Evolutionary conservation across 768 basidiomycete genomes (phyloP), one percentile per base, ranked within the genome.

Genomic region (Rhizopogon vulgaris): DNA sequence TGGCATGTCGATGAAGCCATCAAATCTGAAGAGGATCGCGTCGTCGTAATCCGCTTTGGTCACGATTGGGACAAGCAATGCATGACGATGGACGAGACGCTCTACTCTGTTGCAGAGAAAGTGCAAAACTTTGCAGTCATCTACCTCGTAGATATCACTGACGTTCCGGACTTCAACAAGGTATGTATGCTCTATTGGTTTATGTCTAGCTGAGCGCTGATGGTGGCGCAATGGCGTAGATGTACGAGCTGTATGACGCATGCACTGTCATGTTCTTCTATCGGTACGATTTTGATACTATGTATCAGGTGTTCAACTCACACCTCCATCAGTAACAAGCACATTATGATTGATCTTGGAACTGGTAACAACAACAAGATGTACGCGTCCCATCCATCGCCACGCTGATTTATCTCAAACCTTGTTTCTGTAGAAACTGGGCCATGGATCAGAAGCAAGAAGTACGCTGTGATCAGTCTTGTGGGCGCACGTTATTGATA

Each of bases 1-100:
- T 97, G 95, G 95, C 96, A 99, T 65, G 96, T 99, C 55, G 96
- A 99, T 64, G 94, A 97, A 66, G 93, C 96, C 7, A 98, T 99
- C 69, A 91, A 96, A 59, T 94, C 92, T 0, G 96, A 99, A 69
- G 96, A 99, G 67, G 93, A 96, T 62, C 80, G 96, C 39, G 81
- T 96, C 32, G 95, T 97, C 24, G 89, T 93, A 49, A 85, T 97
- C 42, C 85, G 94, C 3, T 98, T 97, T 64, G 95, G 94, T 0
- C 90, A 93, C 64, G 94, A 94, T 68, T 87, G 85, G 84, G 91
- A 98, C 67, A 71, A 78, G 0, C 86, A 96, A 58, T 98, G 95
- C 73, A 97, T 98, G 96, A 88, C 85, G 15, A 96, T 98, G 94
- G 96, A 98, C 73, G 95, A 98, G 69, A 95, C 93, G 1, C 81